These are phyloP conservation scores for Starmerella cellae DNA, from an alignment of 805 yeast species.

Conservation along the genomic window DNA sequence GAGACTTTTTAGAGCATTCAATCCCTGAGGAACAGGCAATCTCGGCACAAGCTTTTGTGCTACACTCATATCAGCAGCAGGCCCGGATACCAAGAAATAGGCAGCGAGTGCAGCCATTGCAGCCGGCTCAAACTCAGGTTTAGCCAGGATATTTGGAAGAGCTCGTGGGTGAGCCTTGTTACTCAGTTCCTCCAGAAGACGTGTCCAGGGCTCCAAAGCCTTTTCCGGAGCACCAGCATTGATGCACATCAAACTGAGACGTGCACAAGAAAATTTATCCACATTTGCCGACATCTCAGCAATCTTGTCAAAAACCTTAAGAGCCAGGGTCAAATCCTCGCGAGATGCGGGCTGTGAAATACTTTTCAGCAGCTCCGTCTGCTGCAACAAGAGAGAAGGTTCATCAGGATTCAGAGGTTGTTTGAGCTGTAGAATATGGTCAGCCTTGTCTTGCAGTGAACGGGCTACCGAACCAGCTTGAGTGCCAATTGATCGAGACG, in stretches of 20 bases:
- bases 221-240: slow-evolving; percentile 18
- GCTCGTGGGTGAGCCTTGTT: not conserved
- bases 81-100: slow-evolving; percentile 21
- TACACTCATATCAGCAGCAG: slow-evolving; percentile 19
- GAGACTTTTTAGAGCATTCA: slow-evolving; percentile 4
- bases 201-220: slow-evolving; percentile 27
- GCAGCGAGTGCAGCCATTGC: slow-evolving; percentile 27
- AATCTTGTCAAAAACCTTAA: slow-evolving; percentile 11
- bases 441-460: not conserved
- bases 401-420: not conserved
- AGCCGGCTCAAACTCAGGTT: slow-evolving; percentile 22
- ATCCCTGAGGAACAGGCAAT: slow-evolving; percentile 18
- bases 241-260: slow-evolving; percentile 20
- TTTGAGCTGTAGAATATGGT: slow-evolving; percentile 5
- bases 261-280: slow-evolving; percentile 15
- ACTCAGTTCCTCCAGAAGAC: slow-evolving; percentile 24
- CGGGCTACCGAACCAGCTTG: not conserved
- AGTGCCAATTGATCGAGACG: not conserved
- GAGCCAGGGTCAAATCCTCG: slow-evolving; percentile 10
- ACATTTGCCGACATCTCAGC: slow-evolving; percentile 4
- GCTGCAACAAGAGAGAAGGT: slow-evolving; percentile 1
- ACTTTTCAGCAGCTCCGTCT: slow-evolving; percentile 6
- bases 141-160: slow-evolving; percentile 14
- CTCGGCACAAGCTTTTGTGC: slow-evolving; percentile 25
- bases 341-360: slow-evolving; percentile 2